Percentiles rank a stretch among this genome's conserved stretches.
Conservation (phyloP, 1,284 basidiomycete genomes). For the Meripilus lineatus region DNA sequence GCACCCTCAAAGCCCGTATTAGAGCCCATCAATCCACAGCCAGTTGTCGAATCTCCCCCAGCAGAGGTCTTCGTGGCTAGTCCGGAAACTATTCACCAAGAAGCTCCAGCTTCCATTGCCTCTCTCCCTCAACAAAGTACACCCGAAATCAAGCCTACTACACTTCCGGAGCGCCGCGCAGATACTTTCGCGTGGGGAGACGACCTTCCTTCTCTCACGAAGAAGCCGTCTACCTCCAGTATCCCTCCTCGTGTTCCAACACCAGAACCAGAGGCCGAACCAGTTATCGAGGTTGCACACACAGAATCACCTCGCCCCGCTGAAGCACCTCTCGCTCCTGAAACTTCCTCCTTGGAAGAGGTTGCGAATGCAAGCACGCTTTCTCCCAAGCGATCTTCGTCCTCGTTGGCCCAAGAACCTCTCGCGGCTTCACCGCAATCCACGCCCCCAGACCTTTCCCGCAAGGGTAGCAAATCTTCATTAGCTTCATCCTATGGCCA, state of each 20-base stretch:
- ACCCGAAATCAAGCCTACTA: neutral
- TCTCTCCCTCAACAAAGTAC: neutral
- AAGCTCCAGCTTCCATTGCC: neutral
- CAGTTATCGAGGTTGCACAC: slow-evolving; percentile 4
- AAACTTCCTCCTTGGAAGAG: neutral
- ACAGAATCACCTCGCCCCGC: slow-evolving; percentile 18
- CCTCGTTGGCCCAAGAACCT: slow-evolving; percentile 6
- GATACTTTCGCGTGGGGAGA: slow-evolving; percentile 4
- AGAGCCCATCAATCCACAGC: neutral
- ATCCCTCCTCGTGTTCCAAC: slow-evolving; percentile 6
- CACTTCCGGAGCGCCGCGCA: neutral
- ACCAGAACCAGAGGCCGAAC: slow-evolving; percentile 8
- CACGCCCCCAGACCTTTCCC: slow-evolving; percentile 13
- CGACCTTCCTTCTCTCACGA: neutral
- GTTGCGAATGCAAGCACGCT: neutral
- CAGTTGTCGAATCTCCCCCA: neutral
- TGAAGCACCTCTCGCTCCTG: slow-evolving; percentile 16
- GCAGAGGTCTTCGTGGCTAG: neutral
- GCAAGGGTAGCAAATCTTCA: slow-evolving; percentile 25
- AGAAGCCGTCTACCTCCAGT: neutral
- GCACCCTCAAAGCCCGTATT: neutral
- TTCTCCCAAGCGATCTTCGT: slow-evolving; percentile 12
- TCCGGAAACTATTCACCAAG: neutral
- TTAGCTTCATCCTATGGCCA: slow-evolving; percentile 26
- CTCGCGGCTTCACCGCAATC: slow-evolving; percentile 1